Conservation (phyloP, 208 protist genomes). For the Trypanosoma theileri region DNA sequence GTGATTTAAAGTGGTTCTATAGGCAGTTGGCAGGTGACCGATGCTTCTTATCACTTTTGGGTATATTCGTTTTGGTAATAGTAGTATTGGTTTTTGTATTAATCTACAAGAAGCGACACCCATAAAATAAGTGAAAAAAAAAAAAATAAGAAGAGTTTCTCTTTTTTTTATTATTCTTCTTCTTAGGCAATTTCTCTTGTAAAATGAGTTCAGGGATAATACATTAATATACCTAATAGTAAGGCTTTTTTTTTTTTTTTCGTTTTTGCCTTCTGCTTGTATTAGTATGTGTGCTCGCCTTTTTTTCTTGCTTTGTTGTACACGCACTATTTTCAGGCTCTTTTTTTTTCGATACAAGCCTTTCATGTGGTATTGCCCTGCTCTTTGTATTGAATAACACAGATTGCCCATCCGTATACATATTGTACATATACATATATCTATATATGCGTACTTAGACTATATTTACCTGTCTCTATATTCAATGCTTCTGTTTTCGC, state of each 20-base stretch:
- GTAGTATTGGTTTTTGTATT: constrained; percentile 74
- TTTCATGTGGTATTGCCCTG: too few relatives aligned
- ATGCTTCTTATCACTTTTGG: constrained; percentile 75
- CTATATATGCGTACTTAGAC: too few relatives aligned
- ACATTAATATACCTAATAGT: neutral
- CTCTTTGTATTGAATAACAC: too few relatives aligned
- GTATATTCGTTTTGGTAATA: constrained; percentile 55
- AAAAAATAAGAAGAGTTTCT: neutral
- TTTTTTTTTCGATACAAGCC: too few relatives aligned
- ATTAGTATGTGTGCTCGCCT: neutral
- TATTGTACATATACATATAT: neutral
- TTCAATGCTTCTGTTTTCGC: too few relatives aligned
- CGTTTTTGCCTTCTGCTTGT: neutral
- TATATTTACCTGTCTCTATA: too few relatives aligned
- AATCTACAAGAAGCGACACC: constrained; percentile 67
- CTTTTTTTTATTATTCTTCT: constrained; percentile 12
- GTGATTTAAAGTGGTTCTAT: constrained; percentile 79
- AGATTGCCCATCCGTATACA: too few relatives aligned
- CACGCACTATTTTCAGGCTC: neutral
- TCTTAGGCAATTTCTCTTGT: neutral
- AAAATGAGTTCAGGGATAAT: neutral
- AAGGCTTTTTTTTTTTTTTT: neutral
- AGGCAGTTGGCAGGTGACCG: constrained; percentile 76
- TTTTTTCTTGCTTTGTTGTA: neutral
- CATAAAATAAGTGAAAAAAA: neutral